Evolutionary conservation across 2,329 filamentous ascomycete species (phyloP).

Genomic region (Sporothrix brunneoviolacea): DNA sequence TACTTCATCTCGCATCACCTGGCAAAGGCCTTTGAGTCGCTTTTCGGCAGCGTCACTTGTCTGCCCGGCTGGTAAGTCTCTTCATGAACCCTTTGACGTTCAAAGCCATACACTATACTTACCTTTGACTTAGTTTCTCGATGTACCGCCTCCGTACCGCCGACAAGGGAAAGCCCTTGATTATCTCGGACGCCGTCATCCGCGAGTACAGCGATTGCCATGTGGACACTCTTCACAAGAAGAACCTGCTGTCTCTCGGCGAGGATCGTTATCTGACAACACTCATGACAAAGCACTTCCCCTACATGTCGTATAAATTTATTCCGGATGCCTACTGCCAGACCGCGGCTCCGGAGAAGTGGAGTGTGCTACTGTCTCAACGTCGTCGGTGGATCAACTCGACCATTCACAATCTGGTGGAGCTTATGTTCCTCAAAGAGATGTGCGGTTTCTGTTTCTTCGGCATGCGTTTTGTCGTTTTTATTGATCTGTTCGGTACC

Average conservation of each 20-base stretch:
- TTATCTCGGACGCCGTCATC: constrained; percentile 85
- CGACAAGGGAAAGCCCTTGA: constrained; percentile 88
- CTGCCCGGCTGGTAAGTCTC: constrained; percentile 88
- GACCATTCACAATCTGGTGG: constrained; percentile 90
- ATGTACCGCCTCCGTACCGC: constrained; percentile 96
- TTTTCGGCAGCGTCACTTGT: constrained; percentile 97
- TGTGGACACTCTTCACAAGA: constrained; percentile 93
- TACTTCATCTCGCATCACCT: constrained; percentile 99
- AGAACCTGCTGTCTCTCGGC: constrained; percentile 88
- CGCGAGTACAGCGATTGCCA: constrained; percentile 81
- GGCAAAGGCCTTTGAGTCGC: constrained; percentile 92
- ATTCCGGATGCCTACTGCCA: constrained; percentile 86
- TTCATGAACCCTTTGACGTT: neutral
- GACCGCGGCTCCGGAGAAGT: constrained; percentile 89
- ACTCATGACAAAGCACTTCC: constrained; percentile 97
- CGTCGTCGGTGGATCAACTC: constrained; percentile 99
- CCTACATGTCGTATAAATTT: constrained; percentile 93
- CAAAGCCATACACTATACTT: neutral
- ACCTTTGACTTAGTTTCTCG: constrained; percentile 63
- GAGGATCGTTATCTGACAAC: constrained; percentile 97
- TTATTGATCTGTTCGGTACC: constrained; percentile 89
- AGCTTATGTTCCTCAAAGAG: constrained; percentile 83
- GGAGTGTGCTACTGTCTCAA: constrained; percentile 92
- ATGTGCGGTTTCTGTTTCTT: constrained; percentile 99
- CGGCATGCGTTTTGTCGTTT: constrained; percentile 93